phyloP scores from a whole-genome alignment of 495 filamentous ascomycete species.

The Schizothecium vesticola region DNA sequence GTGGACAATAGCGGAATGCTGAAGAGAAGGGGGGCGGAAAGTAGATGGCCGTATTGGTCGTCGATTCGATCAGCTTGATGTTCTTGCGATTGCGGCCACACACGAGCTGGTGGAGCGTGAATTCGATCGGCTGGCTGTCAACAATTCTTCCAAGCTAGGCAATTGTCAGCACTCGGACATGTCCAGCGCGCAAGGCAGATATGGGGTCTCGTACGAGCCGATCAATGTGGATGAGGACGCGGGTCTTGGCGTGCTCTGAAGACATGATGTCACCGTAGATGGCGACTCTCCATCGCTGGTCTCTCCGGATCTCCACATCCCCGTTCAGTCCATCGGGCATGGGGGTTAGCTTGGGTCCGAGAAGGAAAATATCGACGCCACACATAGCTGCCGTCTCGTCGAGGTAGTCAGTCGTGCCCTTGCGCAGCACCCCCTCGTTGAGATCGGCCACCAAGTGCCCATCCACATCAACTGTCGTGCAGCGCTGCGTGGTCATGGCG shows the following conservation, averaged over 20 bases:
- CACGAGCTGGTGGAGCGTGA: conserved; percentile 80
- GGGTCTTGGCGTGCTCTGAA: conserved; percentile 92
- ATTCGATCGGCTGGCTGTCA: conserved; percentile 74
- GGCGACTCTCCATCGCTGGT: conserved; percentile 80
- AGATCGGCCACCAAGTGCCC: conserved; percentile 78
- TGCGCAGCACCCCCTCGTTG: conserved; percentile 57
- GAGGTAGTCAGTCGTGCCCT: conserved; percentile 70
- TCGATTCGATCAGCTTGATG: conserved; percentile 92
- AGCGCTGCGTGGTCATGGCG: conserved; percentile 55
- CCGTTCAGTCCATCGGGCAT: conserved; percentile 59
- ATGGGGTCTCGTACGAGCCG: conserved; percentile 65
- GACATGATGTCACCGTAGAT: conserved; percentile 96
- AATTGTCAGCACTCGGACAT: conserved; percentile 18
- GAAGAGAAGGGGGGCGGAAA: conserved; percentile 90
- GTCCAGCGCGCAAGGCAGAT: conserved; percentile 14
- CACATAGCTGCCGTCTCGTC: conserved; percentile 78
- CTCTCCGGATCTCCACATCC: conserved; percentile 47
- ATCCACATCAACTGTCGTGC: conserved; percentile 87
- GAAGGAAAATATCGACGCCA: conserved; percentile 91
- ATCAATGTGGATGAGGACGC: conserved; percentile 94
- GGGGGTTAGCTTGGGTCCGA: conserved; percentile 69
- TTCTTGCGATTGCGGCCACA: conserved; percentile 92
- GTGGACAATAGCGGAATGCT: conserved; percentile 82
- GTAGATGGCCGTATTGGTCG: conserved; percentile 92
- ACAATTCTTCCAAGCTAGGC: conserved; percentile 76